Conservation (phyloP, 2,329 filamentous ascomycete species). For the Trichoderma citrinoviride region DNA sequence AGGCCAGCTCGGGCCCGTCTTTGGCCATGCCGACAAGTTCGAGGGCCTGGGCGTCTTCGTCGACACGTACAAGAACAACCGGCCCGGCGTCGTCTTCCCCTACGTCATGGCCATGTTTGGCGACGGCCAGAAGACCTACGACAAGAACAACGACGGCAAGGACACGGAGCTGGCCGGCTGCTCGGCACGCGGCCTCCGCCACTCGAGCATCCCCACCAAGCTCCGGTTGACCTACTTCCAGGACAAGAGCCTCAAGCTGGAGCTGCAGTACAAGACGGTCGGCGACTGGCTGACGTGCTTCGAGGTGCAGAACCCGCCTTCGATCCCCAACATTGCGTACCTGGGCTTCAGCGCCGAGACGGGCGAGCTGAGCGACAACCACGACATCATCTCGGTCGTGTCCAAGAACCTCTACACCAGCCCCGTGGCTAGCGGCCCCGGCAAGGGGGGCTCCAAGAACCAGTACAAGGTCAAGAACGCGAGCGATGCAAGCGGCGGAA, state of each 20-base stretch:
- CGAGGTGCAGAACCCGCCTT: constrained; percentile 65
- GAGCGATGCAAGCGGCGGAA: constrained; percentile 41
- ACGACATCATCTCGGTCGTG: constrained; percentile 86
- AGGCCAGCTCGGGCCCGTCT: constrained; percentile 75
- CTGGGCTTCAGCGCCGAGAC: constrained; percentile 84
- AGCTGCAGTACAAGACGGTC: constrained; percentile 91
- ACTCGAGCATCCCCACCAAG: constrained; percentile 76
- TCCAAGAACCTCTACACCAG: constrained; percentile 83
- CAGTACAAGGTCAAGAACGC: constrained; percentile 31
- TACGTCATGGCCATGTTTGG: constrained; percentile 99
- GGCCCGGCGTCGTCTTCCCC: constrained; percentile 90
- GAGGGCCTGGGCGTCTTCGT: constrained; percentile 94
- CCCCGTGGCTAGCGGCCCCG: constrained; percentile 47
- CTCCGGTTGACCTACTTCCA: constrained; percentile 92
- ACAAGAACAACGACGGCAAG: constrained; percentile 94
- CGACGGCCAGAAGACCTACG: constrained; percentile 83
- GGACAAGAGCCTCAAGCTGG: constrained; percentile 85
- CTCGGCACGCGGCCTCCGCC: constrained; percentile 87
- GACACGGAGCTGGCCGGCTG: constrained; percentile 89
- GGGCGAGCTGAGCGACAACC: constrained; percentile 94
- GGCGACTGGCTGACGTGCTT: constrained; percentile 90
- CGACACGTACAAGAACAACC: constrained; percentile 99
- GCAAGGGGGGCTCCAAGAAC: constrained; percentile 37
- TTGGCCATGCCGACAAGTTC: constrained; percentile 83
- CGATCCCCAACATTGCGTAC: constrained; percentile 75